A percentile compares a stretch with the other conserved stretches of the same genome.
Evolutionary conservation across 108 stramenopile species (phyloP).

Genomic region (Nitzschia sp.): DNA sequence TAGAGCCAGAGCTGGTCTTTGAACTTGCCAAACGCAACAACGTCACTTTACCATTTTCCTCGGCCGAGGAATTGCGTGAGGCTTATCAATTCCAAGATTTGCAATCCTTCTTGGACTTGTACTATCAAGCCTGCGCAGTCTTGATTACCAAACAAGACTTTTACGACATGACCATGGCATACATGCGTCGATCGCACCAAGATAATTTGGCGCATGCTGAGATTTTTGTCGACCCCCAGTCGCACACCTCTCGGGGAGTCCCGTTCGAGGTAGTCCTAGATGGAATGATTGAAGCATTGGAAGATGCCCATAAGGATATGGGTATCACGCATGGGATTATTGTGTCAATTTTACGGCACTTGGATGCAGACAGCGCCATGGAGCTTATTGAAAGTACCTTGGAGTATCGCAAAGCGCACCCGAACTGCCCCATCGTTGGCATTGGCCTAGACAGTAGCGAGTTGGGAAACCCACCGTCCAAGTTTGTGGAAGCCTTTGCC

Average conservation of each 20-base stretch:
- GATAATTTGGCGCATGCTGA: conserved; percentile 44
- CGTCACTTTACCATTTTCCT: conserved; percentile 22
- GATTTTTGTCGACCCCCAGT: conserved; percentile 54
- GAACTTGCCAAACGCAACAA: conserved; percentile 35
- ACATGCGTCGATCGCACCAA: conserved; percentile 24
- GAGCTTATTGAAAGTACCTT: conserved; percentile 26
- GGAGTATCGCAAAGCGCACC: conserved; percentile 25
- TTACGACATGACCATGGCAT: conserved; percentile 44
- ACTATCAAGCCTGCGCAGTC: conserved; percentile 39
- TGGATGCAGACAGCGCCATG: conserved; percentile 29
- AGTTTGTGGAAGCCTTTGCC: conserved; percentile 33
- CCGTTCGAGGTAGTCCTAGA: conserved; percentile 34
- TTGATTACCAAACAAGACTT: conserved; percentile 38
- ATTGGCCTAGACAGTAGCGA: conserved; percentile 45
- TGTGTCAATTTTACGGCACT: conserved; percentile 41
- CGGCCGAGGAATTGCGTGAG: conserved; percentile 24
- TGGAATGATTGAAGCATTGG: conserved; percentile 30
- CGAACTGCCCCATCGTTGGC: conserved; percentile 24
- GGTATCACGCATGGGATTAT: conserved; percentile 31
- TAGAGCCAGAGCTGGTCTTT: conserved; percentile 43
- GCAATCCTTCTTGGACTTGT: conserved; percentile 39
- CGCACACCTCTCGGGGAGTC: conserved; percentile 38
- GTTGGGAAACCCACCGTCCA: conserved; percentile 33
- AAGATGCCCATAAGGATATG: conserved; percentile 28
- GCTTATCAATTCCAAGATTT: conserved; percentile 41